Base-by-base conservation (phyloP, 148 eudicot species). In the Agrostemma githago region DNA sequence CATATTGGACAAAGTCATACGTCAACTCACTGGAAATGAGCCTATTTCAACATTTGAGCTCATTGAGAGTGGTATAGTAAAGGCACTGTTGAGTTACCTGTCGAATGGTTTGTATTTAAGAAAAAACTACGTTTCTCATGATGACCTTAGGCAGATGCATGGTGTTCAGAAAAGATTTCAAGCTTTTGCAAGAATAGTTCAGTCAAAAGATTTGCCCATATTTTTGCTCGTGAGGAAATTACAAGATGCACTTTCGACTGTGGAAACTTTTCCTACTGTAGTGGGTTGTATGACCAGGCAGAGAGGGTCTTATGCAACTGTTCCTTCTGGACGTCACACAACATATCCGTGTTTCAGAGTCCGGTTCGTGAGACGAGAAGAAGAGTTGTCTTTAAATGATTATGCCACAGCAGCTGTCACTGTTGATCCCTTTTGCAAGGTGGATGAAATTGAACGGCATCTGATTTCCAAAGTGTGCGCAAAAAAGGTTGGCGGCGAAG, bases 21-120 rank as follows among this genome's bases (percentile, higher is more conserved):
- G 74, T 8, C 86, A 83, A 78, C 79, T 95, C 42, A 84, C 85
- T 80, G 93, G 91, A 61, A 78, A 70, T 65, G 93, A 85, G 81
- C 80, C 88, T 34, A 84, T 92, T 79, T 95, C 98, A 54, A 92
- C 96, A 75, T 95, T 95, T 87, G 98, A 92, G 68, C 86, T 95
- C 71, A 80, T 95, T 59, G 98, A 89, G 79, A 95, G 98, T 86
- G 96, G 98, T 60, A 87, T 92, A 62, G 72, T 90, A 26, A 90
- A 84, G 76, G 88, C 96, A 65, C 71, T 95, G 58, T 81, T 88
- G 58, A 85, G 78, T 64, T 95, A 86, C 78, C 83, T 95, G 37
- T 85, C 83, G 8, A 83, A 80, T 74, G 89, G 86, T 62, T 82
- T 73, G 56, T 86, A 79, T 79, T 57, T 71, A 70, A 82, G 71